These are phyloP conservation scores for Yamadazyma phyllophila DNA, from an alignment of 805 yeast species.

Conservation along the genomic window DNA sequence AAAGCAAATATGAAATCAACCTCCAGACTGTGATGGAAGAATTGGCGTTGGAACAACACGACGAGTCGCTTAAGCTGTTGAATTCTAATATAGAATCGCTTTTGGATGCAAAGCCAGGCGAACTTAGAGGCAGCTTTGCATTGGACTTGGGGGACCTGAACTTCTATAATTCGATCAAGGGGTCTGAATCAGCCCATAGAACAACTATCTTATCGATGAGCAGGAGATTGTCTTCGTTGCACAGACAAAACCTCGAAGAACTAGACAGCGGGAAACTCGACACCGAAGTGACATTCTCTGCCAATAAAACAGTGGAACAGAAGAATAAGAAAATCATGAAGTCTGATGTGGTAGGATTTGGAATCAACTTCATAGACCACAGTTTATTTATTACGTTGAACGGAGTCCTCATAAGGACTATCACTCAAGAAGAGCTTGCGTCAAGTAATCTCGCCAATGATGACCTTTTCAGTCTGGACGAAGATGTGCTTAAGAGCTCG, in stretches of 20 bases:
- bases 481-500: constrained; percentile 25
- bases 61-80: constrained; percentile 13
- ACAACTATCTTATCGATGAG: constrained; percentile 33
- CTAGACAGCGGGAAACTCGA: constrained; percentile 33
- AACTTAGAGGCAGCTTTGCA: constrained; percentile 40
- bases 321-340: constrained; percentile 14
- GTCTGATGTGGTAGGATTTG: constrained; percentile 76
- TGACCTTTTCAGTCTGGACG: constrained; percentile 18
- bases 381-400: constrained; percentile 77
- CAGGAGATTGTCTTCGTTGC: constrained; percentile 33
- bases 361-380: constrained; percentile 64
- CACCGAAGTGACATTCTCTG: constrained; percentile 35
- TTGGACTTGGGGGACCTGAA: constrained; percentile 39
- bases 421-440: constrained; percentile 24
- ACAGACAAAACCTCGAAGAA: constrained; percentile 25
- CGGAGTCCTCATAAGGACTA: constrained; percentile 49
- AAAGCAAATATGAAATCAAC: constrained; percentile 17
- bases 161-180: constrained; percentile 38
- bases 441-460: constrained; percentile 20
- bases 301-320: constrained; percentile 14
- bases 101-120: constrained; percentile 37
- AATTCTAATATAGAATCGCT: constrained; percentile 22
- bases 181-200: constrained; percentile 27
- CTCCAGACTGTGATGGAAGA: constrained; percentile 29
- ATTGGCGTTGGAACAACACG: constrained; percentile 20